phyloP scores from a whole-genome alignment of 306 rosid species.

The Malus domestica region DNA sequence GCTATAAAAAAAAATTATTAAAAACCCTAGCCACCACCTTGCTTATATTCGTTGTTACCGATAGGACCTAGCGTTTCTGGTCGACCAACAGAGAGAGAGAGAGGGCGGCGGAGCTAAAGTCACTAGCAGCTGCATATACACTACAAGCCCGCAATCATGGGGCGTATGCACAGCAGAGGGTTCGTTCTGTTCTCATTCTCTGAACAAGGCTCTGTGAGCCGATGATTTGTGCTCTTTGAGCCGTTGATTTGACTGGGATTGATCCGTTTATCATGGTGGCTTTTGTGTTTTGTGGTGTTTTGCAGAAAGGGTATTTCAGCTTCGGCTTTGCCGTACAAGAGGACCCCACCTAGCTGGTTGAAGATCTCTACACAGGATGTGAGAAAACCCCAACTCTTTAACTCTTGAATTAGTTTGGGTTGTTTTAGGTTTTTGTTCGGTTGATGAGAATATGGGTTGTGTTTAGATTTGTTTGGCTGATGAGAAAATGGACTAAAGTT shows the following conservation, averaged over 20 bases:
- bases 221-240: background rate
- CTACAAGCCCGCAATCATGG: conserved; percentile 37
- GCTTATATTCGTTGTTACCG: background rate
- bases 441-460: background rate
- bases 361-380: conserved; percentile 73
- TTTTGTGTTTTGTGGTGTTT: background rate
- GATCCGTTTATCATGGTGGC: background rate
- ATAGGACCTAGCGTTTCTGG: conserved; percentile 11
- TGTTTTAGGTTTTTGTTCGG: too few relatives aligned
- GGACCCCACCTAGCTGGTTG: conserved; percentile 68
- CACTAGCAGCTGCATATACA: background rate
- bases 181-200: conserved; percentile 13
- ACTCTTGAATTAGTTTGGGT: too few relatives aligned
- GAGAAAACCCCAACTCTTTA: conserved; percentile 7
- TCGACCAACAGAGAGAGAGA: background rate
- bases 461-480: background rate
- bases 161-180: conserved; percentile 85
- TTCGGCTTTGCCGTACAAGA: conserved; percentile 78
- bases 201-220: background rate
- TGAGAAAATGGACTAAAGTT: background rate
- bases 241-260: background rate
- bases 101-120: background rate
- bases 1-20: background rate
- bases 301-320: conserved; percentile 81
- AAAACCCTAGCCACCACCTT: conserved; percentile 29